Percentiles rank a stretch among this genome's conserved stretches.
phyloP scores from a whole-genome alignment of 176 grass and related monocot species.

The Phyllostachys edulis region DNA sequence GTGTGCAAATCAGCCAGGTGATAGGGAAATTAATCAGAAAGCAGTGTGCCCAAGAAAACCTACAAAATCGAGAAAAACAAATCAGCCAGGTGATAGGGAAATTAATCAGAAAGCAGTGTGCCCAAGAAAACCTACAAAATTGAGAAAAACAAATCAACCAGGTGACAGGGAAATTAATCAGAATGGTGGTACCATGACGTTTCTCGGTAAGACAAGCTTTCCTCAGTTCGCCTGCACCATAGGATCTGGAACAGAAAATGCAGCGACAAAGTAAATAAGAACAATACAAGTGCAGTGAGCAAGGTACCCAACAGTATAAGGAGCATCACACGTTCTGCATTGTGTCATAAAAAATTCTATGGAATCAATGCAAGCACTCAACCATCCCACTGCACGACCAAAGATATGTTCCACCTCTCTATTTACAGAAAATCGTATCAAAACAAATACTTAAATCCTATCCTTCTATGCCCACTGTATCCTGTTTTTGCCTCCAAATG shows the following conservation, averaged over 20 bases:
- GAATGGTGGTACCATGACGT: background rate
- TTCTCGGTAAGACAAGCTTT: background rate
- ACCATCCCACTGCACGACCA: background rate
- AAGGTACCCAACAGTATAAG: background rate
- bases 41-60: too few relatives aligned
- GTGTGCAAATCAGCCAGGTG: too few relatives aligned
- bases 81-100: too few relatives aligned
- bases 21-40: too few relatives aligned
- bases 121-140: background rate
- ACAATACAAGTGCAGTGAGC: background rate
- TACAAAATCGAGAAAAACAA: too few relatives aligned
- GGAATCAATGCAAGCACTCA: background rate
- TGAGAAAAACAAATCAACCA: background rate
- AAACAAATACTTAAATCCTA: background rate
- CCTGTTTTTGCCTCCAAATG: background rate
- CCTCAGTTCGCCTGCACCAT: background rate
- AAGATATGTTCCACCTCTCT: background rate
- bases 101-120: too few relatives aligned
- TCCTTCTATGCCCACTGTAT: background rate
- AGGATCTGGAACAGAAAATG: constrained; percentile 3
- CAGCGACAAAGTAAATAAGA: background rate
- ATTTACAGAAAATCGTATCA: constrained; percentile 2
- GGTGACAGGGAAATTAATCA: background rate
- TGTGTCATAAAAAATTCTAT: background rate
- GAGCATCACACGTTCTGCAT: background rate